phyloP scores from a whole-genome alignment of 75 land plant genomes.

The Larix kaempferi region DNA sequence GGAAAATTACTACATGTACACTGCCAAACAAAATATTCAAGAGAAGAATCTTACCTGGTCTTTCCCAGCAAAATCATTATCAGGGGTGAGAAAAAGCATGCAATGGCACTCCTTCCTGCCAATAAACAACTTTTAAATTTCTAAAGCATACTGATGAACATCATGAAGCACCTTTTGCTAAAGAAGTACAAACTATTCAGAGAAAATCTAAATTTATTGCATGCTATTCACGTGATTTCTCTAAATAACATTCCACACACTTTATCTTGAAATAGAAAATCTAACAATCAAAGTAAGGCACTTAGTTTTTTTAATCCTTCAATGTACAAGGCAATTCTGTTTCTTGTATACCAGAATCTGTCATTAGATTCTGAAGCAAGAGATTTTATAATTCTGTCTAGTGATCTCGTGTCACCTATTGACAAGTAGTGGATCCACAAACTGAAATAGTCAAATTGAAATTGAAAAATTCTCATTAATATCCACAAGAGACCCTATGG shows the following conservation, averaged over 20 bases:
- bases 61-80: constrained; percentile 90
- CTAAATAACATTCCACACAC: neutral
- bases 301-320: neutral
- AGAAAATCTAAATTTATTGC: neutral
- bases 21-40: neutral
- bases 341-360: neutral
- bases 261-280: neutral
- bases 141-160: neutral
- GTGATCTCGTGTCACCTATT: neutral
- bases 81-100: constrained; percentile 92
- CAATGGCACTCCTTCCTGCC: constrained; percentile 98
- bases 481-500: too few species aligned
- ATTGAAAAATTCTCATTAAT: too few species aligned
- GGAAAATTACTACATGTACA: neutral
- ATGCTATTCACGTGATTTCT: neutral
- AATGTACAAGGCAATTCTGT: neutral
- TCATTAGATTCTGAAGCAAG: neutral
- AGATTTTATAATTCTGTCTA: neutral
- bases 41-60: constrained; percentile 61
- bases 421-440: too few species aligned
- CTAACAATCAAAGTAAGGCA: neutral
- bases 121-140: constrained; percentile 5
- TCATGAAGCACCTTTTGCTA: neutral
- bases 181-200: neutral
- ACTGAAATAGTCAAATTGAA: too few species aligned